Conservation (phyloP, 2,329 filamentous ascomycete species). For the Aureobasidium lini region DNA sequence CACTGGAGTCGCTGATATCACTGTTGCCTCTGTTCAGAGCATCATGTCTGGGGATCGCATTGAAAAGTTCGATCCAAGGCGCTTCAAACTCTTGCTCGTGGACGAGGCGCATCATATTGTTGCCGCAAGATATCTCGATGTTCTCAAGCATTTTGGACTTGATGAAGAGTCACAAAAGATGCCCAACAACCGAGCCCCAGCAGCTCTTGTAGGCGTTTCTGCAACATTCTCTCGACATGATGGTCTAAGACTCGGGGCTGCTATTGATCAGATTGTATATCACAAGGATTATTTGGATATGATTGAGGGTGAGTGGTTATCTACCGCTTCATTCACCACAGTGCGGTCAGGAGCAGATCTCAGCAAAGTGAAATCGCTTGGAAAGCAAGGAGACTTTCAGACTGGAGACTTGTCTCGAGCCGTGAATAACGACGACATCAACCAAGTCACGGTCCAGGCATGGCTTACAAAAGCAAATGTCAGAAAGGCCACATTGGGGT, state of each 20-base stretch:
- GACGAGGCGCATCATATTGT: constrained; percentile 98
- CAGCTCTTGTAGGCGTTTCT: constrained; percentile 79
- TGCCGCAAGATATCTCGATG: constrained; percentile 66
- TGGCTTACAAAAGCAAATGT: constrained; percentile 71
- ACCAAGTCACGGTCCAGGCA: constrained; percentile 75
- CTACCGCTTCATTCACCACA: constrained; percentile 88
- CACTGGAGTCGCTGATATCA: constrained; percentile 80
- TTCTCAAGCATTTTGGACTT: constrained; percentile 72
- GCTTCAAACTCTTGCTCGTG: constrained; percentile 85
- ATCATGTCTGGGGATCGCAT: constrained; percentile 70
- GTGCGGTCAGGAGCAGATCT: constrained; percentile 78
- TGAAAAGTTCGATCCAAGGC: constrained; percentile 68
- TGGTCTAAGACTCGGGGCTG: constrained; percentile 70
- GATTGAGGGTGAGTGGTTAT: constrained; percentile 86
- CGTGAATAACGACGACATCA: constrained; percentile 75
- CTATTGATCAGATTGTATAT: constrained; percentile 92
- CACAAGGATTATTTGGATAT: constrained; percentile 78
- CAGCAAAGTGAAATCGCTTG: constrained; percentile 36
- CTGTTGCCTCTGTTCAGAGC: constrained; percentile 82
- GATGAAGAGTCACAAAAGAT: constrained; percentile 39
- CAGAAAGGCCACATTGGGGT: constrained; percentile 80
- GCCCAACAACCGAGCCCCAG: constrained; percentile 35
- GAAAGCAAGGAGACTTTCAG: constrained; percentile 76
- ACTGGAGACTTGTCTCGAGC: constrained; percentile 66
- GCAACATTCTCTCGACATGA: constrained; percentile 76